Conservation (phyloP, 2,329 filamentous ascomycete genomes). For the Fusarium proliferatum region DNA sequence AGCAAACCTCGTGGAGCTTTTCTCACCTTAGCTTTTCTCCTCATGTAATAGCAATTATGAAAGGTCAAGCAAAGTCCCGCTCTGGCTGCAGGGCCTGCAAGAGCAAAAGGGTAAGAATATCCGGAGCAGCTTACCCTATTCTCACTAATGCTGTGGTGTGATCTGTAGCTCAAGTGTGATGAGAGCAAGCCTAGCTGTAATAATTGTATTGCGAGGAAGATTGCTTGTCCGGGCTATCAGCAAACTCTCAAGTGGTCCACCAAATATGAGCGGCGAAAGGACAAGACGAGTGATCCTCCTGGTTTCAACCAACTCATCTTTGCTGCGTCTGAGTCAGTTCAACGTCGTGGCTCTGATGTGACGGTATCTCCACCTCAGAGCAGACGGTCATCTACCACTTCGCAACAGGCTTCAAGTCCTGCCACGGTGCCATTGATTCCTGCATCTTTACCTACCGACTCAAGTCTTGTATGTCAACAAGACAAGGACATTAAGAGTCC, state of each 20-base stretch:
- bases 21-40: neutral
- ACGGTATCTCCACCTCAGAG: neutral
- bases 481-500: no score
- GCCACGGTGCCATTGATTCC: neutral
- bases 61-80: slow-evolving; percentile 27
- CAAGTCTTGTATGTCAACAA: neutral
- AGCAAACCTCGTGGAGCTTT: neutral
- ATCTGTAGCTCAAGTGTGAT: slow-evolving; percentile 28
- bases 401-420: neutral
- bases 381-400: neutral
- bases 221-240: slow-evolving; percentile 28
- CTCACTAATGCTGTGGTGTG: neutral
- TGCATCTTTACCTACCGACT: neutral
- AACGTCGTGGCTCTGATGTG: neutral
- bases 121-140: neutral
- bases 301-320: slow-evolving; percentile 22
- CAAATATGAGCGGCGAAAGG: slow-evolving; percentile 22
- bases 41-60: slow-evolving; percentile 7
- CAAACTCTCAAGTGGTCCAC: slow-evolving; percentile 35
- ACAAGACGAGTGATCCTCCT: slow-evolving; percentile 11
- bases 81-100: slow-evolving; percentile 29
- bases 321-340: slow-evolving; percentile 24
- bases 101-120: slow-evolving; percentile 12
- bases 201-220: slow-evolving; percentile 5
- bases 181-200: slow-evolving; percentile 22